Evolutionary conservation across 108 stramenopile species (phyloP), one percentile per base, ranked within the genome.

Genomic region (Skeletonema costatum): DNA sequence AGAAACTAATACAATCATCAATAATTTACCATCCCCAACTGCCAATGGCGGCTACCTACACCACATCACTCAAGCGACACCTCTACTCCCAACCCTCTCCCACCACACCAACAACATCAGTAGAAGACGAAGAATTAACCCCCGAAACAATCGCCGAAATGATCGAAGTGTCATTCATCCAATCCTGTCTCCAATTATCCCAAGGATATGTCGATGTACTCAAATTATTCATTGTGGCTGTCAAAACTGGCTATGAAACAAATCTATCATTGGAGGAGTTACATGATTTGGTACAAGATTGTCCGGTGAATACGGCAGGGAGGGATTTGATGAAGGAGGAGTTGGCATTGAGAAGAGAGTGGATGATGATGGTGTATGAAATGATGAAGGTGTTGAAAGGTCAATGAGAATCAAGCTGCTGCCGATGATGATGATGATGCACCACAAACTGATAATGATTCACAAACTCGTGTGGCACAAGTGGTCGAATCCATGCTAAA

Each of bases 151-250:
- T 96, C 46, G 91, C 92, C 17, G 89, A 91, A 70, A 75, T 93
- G 72, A 70, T 96, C 53, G 96, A 96, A 69, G 86, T 84, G 2
- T 88, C 92, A 9, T 96, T 96, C 71, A 84, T 96, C 17, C 73
- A 91, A 68, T 91, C 92, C 10, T 91, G 90, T 64, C 73, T 94
- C 59, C 90, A 94, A 78, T 82, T 94, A 29, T 66, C 88, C 1
- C 66, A 78, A 21, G 93, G 92, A 25, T 92, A 89, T 76, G 83
- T 93, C 16, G 93, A 96, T 70, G 86, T 91, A 7, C 71, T 96
- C 38, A 95, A 93, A 81, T 31, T 94, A 39, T 92, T 96, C 69
- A 92, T 96, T 50, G 91, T 85, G 10, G 87, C 92, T 0, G 81
- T 87, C 53, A 89, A 88, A 58, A 83, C 90, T 16, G 91, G 87